phyloP scores from a whole-genome alignment of 768 basidiomycete species.

The Tephrocybe rancida region DNA sequence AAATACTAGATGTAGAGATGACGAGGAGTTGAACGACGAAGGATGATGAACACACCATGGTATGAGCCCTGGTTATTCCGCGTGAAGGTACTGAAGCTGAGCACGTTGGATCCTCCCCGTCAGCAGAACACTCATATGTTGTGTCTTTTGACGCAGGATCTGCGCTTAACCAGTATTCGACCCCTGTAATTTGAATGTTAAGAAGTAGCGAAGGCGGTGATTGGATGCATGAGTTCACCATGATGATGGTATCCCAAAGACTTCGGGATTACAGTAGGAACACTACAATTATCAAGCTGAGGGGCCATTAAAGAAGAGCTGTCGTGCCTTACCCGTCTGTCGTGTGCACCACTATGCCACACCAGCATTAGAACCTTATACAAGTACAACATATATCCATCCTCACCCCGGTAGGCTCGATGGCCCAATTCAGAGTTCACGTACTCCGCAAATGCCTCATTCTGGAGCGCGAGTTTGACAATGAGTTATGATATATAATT shows the following conservation, averaged over 20 bases:
- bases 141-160: constrained; percentile 44
- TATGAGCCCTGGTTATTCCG: constrained; percentile 48
- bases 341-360: constrained; percentile 46
- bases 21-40: neutral
- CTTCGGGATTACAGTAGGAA: constrained; percentile 53
- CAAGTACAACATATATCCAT: neutral
- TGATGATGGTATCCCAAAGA: constrained; percentile 55
- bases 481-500: neutral
- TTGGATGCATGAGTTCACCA: constrained; percentile 27
- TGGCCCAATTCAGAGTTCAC: constrained; percentile 43
- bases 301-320: neutral
- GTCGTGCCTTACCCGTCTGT: constrained; percentile 42
- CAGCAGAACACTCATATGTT: constrained; percentile 40
- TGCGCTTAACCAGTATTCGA: constrained; percentile 53
- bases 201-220: neutral
- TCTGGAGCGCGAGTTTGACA: constrained; percentile 29
- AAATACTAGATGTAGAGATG: constrained; percentile 32
- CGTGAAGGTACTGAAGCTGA: constrained; percentile 48
- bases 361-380: neutral
- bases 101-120: constrained; percentile 52
- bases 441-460: constrained; percentile 45
- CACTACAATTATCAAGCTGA: constrained; percentile 30
- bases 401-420: constrained; percentile 44
- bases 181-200: constrained; percentile 27
- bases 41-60: constrained; percentile 30